phyloP scores from a whole-genome alignment of 164 flowering plant genomes.

The Platanus orientalis region DNA sequence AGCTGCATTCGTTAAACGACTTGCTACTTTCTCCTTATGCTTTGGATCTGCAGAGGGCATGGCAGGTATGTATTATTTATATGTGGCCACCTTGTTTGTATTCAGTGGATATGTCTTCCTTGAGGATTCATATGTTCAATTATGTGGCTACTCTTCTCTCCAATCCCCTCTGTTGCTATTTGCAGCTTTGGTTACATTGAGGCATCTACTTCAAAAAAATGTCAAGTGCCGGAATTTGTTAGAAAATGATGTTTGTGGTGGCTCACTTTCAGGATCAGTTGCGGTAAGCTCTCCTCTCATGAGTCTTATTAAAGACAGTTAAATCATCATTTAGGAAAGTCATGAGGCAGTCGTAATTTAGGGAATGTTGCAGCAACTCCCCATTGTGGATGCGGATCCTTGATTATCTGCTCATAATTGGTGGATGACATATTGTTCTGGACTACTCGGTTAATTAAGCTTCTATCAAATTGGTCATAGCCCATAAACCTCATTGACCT shows the following conservation, averaged over 20 bases:
- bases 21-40: constrained; percentile 78
- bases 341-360: too few relatives aligned
- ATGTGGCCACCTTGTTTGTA: neutral
- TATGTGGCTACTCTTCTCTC: too few relatives aligned
- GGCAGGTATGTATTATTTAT: constrained; percentile 48
- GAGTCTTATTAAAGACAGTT: too few relatives aligned
- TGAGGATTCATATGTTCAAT: neutral
- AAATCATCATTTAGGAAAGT: too few relatives aligned
- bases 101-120: neutral
- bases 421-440: too few relatives aligned
- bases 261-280: constrained; percentile 81
- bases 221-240: constrained; percentile 77
- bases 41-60: constrained; percentile 86
- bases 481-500: too few relatives aligned
- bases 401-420: too few relatives aligned
- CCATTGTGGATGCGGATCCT: too few relatives aligned
- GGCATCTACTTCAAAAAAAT: constrained; percentile 81
- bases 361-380: too few relatives aligned
- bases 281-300: constrained; percentile 62
- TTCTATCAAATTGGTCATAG: too few relatives aligned
- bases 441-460: too few relatives aligned
- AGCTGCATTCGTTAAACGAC: constrained; percentile 88
- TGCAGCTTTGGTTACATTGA: constrained; percentile 82
- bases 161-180: too few relatives aligned
- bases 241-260: constrained; percentile 96